phyloP scores from a whole-genome alignment of 345 rosid species.

The Linum trigynum region DNA sequence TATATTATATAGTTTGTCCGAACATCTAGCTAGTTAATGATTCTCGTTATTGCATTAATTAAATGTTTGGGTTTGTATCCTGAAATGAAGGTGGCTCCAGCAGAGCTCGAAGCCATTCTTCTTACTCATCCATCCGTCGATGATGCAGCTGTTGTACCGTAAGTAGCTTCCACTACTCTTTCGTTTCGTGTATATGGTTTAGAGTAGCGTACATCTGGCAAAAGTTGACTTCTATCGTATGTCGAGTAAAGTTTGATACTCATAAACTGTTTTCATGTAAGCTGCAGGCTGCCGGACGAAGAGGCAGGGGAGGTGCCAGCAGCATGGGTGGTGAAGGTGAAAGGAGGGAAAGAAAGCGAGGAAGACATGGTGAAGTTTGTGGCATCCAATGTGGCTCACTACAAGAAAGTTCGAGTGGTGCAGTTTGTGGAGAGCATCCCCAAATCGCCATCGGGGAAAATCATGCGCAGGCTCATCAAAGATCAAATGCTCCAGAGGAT shows the following conservation, averaged over 20 bases:
- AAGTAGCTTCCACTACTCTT: slow-evolving; percentile 17
- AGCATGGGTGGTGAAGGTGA: slow-evolving; percentile 69
- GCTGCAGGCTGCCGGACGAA: slow-evolving; percentile 66
- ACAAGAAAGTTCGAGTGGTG: slow-evolving; percentile 70
- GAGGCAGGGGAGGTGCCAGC: slow-evolving; percentile 94
- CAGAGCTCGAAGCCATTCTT: slow-evolving; percentile 77
- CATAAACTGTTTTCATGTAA: no score
- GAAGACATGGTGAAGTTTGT: slow-evolving; percentile 60
- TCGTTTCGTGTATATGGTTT: background rate
- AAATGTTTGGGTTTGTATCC: slow-evolving; percentile 1
- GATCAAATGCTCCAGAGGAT: slow-evolving; percentile 41
- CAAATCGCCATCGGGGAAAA: slow-evolving; percentile 83
- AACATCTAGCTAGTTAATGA: background rate
- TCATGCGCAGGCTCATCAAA: slow-evolving; percentile 69
- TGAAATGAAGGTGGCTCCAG: slow-evolving; percentile 68
- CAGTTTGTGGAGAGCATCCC: slow-evolving; percentile 75
- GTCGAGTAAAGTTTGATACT: no score
- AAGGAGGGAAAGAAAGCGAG: slow-evolving; percentile 49
- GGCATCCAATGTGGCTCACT: slow-evolving; percentile 68
- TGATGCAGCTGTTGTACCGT: slow-evolving; percentile 92
- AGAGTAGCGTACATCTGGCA: no score
- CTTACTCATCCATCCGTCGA: slow-evolving; percentile 63
- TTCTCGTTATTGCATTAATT: background rate
- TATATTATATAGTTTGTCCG: background rate
- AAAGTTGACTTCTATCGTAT: no score